Percentiles rank a stretch among this genome's conserved stretches.
Conservation (phyloP, 495 filamentous ascomycete genomes). For the Annulohypoxylon stygium region DNA sequence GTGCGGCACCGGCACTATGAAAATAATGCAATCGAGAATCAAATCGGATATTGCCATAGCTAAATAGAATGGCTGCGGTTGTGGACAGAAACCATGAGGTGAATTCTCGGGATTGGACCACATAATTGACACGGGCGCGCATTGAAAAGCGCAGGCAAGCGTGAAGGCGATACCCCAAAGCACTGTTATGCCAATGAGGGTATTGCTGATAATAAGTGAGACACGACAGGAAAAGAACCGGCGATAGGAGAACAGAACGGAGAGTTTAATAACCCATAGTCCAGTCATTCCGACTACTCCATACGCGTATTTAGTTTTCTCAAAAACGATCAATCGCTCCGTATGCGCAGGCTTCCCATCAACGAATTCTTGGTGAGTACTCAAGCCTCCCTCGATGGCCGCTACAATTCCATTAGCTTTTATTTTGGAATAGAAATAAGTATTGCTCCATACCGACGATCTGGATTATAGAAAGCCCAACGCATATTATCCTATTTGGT, state of each 20-base stretch:
- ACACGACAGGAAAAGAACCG: not conserved
- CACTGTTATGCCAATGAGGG: not conserved
- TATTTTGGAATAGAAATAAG: not conserved
- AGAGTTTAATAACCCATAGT: constrained; percentile 1
- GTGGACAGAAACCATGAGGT: not conserved
- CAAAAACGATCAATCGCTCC: not conserved
- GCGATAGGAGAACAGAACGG: not conserved
- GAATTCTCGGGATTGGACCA: not conserved
- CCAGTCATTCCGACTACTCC: not conserved
- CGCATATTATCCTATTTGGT: not conserved
- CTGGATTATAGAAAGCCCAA: not conserved
- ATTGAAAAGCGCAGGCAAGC: not conserved
- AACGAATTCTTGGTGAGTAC: not conserved
- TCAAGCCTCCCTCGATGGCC: not conserved
- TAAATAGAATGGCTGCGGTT: not conserved
- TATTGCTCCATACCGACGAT: not conserved
- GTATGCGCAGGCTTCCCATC: not conserved
- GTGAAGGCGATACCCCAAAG: constrained; percentile 1
- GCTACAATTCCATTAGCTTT: not conserved
- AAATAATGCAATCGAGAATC: not conserved
- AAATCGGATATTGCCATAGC: not conserved
- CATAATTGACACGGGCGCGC: not conserved
- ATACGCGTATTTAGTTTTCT: constrained; percentile 3
- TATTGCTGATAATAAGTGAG: not conserved
- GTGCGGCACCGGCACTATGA: not conserved